These are phyloP conservation scores for Babesia caballi DNA, from an alignment of 169 alveolate species.

Conservation along the genomic window DNA sequence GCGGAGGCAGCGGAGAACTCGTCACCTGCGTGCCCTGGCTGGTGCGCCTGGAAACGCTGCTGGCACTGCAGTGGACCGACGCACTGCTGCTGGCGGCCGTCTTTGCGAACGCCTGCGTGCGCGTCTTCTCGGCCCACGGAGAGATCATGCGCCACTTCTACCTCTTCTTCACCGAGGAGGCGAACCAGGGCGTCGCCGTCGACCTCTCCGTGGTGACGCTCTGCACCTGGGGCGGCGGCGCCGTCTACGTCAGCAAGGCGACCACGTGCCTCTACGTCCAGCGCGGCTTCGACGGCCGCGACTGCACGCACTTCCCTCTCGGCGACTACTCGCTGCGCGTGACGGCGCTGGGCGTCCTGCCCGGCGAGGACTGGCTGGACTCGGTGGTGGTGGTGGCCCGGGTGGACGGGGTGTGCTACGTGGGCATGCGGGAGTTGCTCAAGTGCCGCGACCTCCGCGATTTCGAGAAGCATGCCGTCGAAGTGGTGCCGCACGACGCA, in stretches of 20 bases:
- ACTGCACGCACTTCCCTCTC: constrained; percentile 14
- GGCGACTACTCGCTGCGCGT: constrained; percentile 35
- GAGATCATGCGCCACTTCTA: constrained; percentile 45
- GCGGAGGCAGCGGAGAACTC: constrained; percentile 19
- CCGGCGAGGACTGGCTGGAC: constrained; percentile 35
- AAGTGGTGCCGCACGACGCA: background rate
- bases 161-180: constrained; percentile 25
- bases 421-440: constrained; percentile 26
- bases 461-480: background rate
- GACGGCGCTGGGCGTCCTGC: constrained; percentile 45
- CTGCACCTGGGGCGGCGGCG: constrained; percentile 49
- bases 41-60: constrained; percentile 35
- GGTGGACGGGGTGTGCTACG: constrained; percentile 30
- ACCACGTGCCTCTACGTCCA: constrained; percentile 37
- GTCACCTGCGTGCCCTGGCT: constrained; percentile 55
- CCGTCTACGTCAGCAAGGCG: constrained; percentile 32
- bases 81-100: constrained; percentile 36
- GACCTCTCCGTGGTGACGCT: constrained; percentile 16
- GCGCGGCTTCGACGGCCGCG: constrained; percentile 41
- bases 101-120: constrained; percentile 48
- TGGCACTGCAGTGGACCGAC: constrained; percentile 60
- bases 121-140: constrained; percentile 60
- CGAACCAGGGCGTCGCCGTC: background rate
- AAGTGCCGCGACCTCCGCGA: constrained; percentile 23
- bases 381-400: constrained; percentile 21